These are phyloP conservation scores for Serpula lacrymans DNA, from an alignment of 768 basidiomycete genomes.

Conservation along the genomic window DNA sequence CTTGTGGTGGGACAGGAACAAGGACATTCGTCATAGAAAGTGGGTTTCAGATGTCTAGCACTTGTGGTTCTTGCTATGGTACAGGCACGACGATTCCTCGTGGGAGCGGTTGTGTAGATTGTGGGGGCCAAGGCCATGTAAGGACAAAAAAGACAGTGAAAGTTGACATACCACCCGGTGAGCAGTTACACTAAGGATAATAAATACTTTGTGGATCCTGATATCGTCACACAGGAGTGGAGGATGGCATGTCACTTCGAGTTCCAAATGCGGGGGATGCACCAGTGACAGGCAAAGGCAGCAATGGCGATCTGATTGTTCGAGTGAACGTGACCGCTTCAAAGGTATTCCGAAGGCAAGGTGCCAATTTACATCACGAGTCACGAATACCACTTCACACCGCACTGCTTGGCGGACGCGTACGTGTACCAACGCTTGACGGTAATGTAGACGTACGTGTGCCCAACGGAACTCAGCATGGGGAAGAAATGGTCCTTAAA, in stretches of 20 bases:
- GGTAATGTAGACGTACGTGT: conserved; percentile 94
- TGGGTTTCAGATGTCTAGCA: conserved; percentile 96
- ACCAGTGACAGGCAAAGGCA: conserved; percentile 74
- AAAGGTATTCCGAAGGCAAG: conserved; percentile 85
- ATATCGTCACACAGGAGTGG: conserved; percentile 58
- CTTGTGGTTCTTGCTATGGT: conserved; percentile 81
- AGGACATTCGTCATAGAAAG: conserved; percentile 86
- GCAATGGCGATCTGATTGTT: conserved; percentile 81
- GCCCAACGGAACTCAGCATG: conserved; percentile 90
- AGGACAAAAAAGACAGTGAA: conserved; percentile 72
- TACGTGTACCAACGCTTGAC: conserved; percentile 91
- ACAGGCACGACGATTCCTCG: conserved; percentile 77
- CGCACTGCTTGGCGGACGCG: conserved; percentile 89
- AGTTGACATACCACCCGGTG: conserved; percentile 84
- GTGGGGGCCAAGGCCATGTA: conserved; percentile 86
- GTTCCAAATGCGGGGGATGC: conserved; percentile 81
- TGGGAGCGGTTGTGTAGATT: conserved; percentile 72
- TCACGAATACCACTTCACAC: conserved; percentile 87
- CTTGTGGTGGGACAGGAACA: conserved; percentile 85
- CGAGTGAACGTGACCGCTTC: conserved; percentile 82
- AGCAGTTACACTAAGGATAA: conserved; percentile 34
- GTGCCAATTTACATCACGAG: conserved; percentile 85
- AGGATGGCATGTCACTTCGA: conserved; percentile 91
- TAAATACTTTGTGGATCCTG: conserved; percentile 3
- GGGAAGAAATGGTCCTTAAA: conserved; percentile 94